Evolutionary conservation across 2,329 filamentous ascomycete genomes (phyloP), one percentile per base, ranked within the genome.

Genomic region (Pseudopithomyces chartarum): DNA sequence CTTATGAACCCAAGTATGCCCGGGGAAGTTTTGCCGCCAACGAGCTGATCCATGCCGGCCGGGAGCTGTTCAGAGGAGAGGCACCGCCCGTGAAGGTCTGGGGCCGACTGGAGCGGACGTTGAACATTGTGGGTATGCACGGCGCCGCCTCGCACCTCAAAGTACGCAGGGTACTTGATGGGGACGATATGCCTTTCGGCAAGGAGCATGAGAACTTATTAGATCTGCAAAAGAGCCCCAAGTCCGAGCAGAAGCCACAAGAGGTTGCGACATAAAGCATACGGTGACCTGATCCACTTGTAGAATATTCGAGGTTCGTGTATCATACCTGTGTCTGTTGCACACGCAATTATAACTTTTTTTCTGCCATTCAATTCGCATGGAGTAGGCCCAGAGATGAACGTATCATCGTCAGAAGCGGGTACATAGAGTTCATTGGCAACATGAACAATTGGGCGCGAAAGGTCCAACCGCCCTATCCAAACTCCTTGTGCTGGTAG

Each of bases 1-100:
- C 68, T 4, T 76, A 75, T 43, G 65, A 69, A 63, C 73, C 73
- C 22, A 74, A 70, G 57, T 76, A 76, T 39, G 62, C 65, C 2
- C 61, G 64, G 7, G 71, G 68, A n/a, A 73, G 70, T 54, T 65
- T 71, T 42, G 71, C 62, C 1, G 70, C 69, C 19, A 63, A 65
- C 22, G 65, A 73, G 48, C 42, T 76, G 58, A 64, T 75, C 44
- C 63, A 72, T 47, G 63, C 62, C 8, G 72, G 72, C 11, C 59
- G 69, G 46, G 67, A 70, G 51, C 49, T 76, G 17, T 73, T 74
- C 47, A 67, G 58, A 52, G 73, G 73, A 8, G 70, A 74, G 57
- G 46, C 54, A n/a, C 61, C 69, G 32, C 65, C 65, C 1, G 63
- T 71, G 10, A 73, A 71, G 64, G 62, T 65, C 6, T 68, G 64